Base-by-base conservation (phyloP, 495 filamentous ascomycete genomes). In the Gamarada debralockiae region DNA sequence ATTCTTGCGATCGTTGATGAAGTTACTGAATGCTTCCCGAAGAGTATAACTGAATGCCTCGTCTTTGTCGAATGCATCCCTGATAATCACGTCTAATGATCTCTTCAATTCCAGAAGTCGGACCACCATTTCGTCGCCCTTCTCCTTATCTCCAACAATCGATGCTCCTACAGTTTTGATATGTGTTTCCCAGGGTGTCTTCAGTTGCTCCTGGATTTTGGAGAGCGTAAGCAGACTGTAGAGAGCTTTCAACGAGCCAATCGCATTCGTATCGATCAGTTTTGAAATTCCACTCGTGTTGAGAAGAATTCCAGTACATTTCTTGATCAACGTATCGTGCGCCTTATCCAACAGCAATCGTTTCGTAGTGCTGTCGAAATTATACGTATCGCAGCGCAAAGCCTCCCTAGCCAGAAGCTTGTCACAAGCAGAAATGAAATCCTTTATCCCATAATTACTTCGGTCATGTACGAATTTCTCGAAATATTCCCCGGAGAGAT, bases 1-100 rank as follows among this genome's bases (percentile, higher is more conserved):
- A 42, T 82, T 84, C 68, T 83, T 86, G 7, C 78, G 80, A 65
- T 87, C 81, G 65, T 99, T 99, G 74, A 99, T 95, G 62, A 97
- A 97, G 1, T 71, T 70, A 33, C 86, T 83, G 61, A 97, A 97
- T 1, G 87, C 79, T 63, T 96, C 89, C 12, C 93, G 78, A 27
- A 97, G 70, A 25, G 74, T 82, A 61, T 90, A 86, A 1, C 82
- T 79, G 9, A 97, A 81, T 2, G 78, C 76, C 41, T 89, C 82
- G 55, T 97, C 77, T 45, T 77, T 80, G 44, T 79, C 74, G 61
- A 97, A 96, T 0, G 90, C 78, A 40, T 82, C 74, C 42, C 77
- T 72, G 67, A 84, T 86, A 23, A 87, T 84, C 31, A 81, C 67
- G 60, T 97, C 90, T 3, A 96, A 77, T 24, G 85, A 78, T 52